Base-by-base conservation (phyloP, 495 filamentous ascomycete species). In the Monascus purpureus region DNA sequence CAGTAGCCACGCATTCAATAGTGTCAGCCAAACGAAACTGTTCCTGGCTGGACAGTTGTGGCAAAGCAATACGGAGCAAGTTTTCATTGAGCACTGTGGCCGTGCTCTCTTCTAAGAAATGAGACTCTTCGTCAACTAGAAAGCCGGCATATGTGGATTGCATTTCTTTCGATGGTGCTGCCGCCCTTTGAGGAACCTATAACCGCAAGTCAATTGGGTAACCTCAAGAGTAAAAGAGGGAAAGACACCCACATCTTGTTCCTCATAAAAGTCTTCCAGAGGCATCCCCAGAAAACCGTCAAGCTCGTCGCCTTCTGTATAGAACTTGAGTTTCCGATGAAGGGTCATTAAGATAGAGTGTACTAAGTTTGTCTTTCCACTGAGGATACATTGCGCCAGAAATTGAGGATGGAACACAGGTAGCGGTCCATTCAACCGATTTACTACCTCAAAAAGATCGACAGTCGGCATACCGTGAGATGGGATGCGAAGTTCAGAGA, bases 371-470 rank as follows among this genome's bases (percentile, higher is more conserved):
- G 68, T 70, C 49, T 92, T 92, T 2, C 86, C 88, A 13, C 77
- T 65, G 5, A 93, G 65, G 16, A 94, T 87, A 41, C 82, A 86
- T 50, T 95, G 86, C 36, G 79, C 76, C 6, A 99, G 52, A 39
- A 93, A 84, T 44, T 93, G 84, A 6, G 92, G 92, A 42, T 99
- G 90, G 46, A 87, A 99, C 6, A 92, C 71, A 4, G 92, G 88
- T 18, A 95, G 60, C 11, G 86, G 82, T 0, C 83, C 83, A 46
- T 95, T 95, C 24, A 96, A 55, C 28, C 77, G 62, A 33, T 77
- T 77, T 16, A 93, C 79, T 8, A 87, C 68, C 5, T 84, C 75
- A 41, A 92, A 93, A 9, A 94, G 52, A 45, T 88, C 76, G 3
- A 72, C 47, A 1, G 50, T 49, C 14, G 47, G 35, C 12, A 53